These are phyloP conservation scores for Barbatosphaeria neglecta DNA, from an alignment of 495 filamentous ascomycete species.

Conservation along the genomic window DNA sequence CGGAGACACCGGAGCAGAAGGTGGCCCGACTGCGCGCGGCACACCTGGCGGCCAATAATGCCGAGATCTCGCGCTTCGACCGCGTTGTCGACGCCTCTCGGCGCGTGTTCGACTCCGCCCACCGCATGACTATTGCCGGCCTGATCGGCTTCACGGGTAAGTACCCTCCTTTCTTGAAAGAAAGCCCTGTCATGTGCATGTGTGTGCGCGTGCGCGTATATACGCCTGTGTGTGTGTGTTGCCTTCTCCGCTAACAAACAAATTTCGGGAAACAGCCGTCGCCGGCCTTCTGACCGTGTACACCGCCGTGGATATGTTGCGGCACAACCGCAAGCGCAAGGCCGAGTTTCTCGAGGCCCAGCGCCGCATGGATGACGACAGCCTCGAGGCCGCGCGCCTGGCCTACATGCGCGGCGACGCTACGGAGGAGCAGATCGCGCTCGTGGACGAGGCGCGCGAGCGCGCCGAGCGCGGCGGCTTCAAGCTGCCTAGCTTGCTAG, in stretches of 20 bases:
- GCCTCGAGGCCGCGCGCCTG: constrained; percentile 41
- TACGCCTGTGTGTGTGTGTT: too few species aligned
- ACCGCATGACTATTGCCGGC: constrained; percentile 60
- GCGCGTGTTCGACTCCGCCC: constrained; percentile 69
- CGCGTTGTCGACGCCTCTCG: constrained; percentile 54
- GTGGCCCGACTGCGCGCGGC: constrained; percentile 76
- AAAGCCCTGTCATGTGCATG: too few species aligned
- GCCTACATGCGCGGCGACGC: constrained; percentile 52
- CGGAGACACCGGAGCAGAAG: constrained; percentile 82
- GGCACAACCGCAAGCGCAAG: constrained; percentile 66
- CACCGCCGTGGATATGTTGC: constrained; percentile 73
- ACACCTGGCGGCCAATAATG: constrained; percentile 55
- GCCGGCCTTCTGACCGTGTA: constrained; percentile 64
- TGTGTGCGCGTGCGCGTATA: too few species aligned
- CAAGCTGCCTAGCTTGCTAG: constrained; percentile 23
- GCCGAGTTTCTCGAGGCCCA: constrained; percentile 56
- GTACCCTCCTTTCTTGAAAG: too few species aligned
- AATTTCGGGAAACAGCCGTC: constrained; percentile 39
- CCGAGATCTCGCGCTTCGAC: constrained; percentile 57
- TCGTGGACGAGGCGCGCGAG: constrained; percentile 34
- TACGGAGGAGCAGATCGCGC: constrained; percentile 40
- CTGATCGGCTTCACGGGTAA: constrained; percentile 74
- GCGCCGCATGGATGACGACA: constrained; percentile 41
- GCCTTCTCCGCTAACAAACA: background rate
- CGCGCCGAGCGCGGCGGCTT: constrained; percentile 11